Base-by-base conservation (phyloP, 129 eudicot genomes). In the Arctium minus region DNA sequence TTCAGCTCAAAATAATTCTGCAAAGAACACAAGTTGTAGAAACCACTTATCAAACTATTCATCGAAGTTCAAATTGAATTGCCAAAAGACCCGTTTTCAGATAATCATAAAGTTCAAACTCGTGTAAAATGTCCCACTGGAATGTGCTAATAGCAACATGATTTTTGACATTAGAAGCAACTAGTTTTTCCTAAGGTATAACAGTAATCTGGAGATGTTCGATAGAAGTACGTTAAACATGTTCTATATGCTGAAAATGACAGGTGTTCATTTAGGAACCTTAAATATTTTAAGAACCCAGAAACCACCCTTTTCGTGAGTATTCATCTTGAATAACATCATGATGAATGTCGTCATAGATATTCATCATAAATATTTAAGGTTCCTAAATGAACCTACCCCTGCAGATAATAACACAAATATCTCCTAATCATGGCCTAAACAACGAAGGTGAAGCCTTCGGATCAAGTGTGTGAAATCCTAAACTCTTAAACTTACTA, bases 341-440 rank as follows among this genome's bases (percentile, higher is more conserved):
- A 33, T 33, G 36, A 33, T 33, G 36, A 33, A 33, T 33, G 36
- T 33, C 36, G 3, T 33, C 36, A 33, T 2, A 33, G 36, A 33
- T 33, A 33, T 33, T 33, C 36, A 33, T 33, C 36, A 33, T 33
- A 33, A 33, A 33, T 46, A 1, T 64, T 35, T 17, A 10, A 10
- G 27, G 27, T 22, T 22, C 27, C 27, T 22, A 22, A 22, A 22
- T 22, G 27, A 22, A 22, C 27, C 27, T 22, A 22, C 27, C 27
- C 27, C 27, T 46, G 27, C 71, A 18, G 32, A 60, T 72, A 46
- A 36, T 27, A 8, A 48, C 72, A 46, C 32, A 71, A 50, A 33
- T 17, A 38, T 72, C 78, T 33, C 77, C 70, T 70, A 78, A 37
- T 38, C 4, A 11, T 78, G 74, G 67, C 74, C 27, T n/a, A 78